phyloP scores from a whole-genome alignment of 352 stramenopile species.

The Pythium biforme region DNA sequence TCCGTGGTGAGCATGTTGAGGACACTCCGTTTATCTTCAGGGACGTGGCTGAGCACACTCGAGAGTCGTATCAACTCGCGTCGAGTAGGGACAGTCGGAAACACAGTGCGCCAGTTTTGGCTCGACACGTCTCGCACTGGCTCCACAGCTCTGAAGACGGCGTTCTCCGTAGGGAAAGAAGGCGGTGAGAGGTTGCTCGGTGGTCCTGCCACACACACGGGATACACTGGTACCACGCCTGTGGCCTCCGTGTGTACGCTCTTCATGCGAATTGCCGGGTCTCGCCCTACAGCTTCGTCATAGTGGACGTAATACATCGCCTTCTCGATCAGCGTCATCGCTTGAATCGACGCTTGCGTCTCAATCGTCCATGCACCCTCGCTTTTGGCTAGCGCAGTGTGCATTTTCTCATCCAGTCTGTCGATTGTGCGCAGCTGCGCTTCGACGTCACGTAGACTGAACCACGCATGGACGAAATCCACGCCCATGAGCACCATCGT shows the following conservation, averaged over 20 bases:
- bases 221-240: too few species aligned
- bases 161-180: too few species aligned
- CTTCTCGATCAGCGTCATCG: not conserved
- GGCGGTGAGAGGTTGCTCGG: too few species aligned
- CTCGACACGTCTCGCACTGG: too few species aligned
- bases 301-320: not conserved
- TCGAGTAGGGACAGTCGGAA: too few species aligned
- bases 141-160: slow-evolving; percentile 7
- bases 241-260: too few species aligned
- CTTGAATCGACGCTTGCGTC: too few species aligned
- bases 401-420: not conserved
- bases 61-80: not conserved
- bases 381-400: too few species aligned
- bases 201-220: too few species aligned
- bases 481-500: slow-evolving; percentile 6
- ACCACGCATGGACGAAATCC: not conserved
- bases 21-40: not conserved
- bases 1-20: not conserved
- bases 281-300: not conserved
- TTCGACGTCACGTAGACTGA: not conserved
- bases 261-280: not conserved
- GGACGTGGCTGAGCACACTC: not conserved
- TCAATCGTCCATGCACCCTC: too few species aligned
- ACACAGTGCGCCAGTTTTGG: not conserved
- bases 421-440: not conserved